Conservation (phyloP, 2,329 filamentous ascomycete species). For the Claviceps pazoutovae region DNA sequence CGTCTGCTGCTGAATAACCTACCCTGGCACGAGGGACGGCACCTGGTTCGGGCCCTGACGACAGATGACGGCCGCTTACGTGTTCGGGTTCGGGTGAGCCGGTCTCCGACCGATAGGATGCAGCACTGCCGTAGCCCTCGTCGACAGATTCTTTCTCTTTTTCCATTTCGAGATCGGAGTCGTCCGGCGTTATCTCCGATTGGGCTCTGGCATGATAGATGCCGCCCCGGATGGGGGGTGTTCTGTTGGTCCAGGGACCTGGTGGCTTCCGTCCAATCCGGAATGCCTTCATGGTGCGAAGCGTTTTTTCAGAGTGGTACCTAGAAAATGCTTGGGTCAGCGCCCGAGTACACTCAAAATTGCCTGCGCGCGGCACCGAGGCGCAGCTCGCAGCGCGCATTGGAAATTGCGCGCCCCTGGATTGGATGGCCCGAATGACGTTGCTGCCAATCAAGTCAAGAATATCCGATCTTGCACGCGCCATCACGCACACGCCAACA, state of each 20-base stretch:
- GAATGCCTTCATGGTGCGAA: slow-evolving; percentile 44
- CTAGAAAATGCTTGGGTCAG: slow-evolving; percentile 22
- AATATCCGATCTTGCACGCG: not conserved
- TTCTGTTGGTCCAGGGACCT: slow-evolving; percentile 42
- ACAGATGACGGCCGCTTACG: not conserved
- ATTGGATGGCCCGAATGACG: not conserved
- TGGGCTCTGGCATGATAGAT: slow-evolving; percentile 11
- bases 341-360: slow-evolving; percentile 2
- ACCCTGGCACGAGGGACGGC: slow-evolving; percentile 1
- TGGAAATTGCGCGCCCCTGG: not conserved
- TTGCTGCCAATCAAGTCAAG: not conserved
- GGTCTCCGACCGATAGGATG: slow-evolving; percentile 4
- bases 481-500: not conserved
- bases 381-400: not conserved
- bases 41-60: not conserved
- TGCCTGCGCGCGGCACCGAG: not conserved
- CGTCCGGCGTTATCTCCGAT: slow-evolving; percentile 5
- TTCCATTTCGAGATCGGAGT: slow-evolving; percentile 6
- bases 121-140: slow-evolving; percentile 6
- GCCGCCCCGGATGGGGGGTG: slow-evolving; percentile 43
- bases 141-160: slow-evolving; percentile 7
- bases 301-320: slow-evolving; percentile 40
- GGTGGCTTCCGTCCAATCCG: slow-evolving; percentile 42
- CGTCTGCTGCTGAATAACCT: not conserved
- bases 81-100: slow-evolving; percentile 2